A percentile compares a stretch with the other conserved stretches of the same genome.
phyloP scores from a whole-genome alignment of 1,139 yeast genomes.

The Yamadazyma atlantica region DNA sequence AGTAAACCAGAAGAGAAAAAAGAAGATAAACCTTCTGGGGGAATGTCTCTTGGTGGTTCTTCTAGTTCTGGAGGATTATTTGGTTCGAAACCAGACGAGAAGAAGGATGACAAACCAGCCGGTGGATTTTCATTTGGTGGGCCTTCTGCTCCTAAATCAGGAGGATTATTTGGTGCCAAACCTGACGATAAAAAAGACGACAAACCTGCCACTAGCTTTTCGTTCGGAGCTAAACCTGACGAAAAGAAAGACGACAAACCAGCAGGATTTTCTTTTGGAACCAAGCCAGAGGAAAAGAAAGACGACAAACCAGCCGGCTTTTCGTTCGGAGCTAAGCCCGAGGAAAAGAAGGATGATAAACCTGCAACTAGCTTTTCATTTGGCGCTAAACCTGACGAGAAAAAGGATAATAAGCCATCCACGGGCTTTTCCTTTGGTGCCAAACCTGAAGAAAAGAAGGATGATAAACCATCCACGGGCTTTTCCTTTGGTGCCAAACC shows the following conservation, averaged over 20 bases:
- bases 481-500: conserved; percentile 19
- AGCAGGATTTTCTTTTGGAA: conserved; percentile 25
- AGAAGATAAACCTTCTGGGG: conserved; percentile 14
- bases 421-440: conserved; percentile 25
- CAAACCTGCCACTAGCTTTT: conserved; percentile 15
- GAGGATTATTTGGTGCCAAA: conserved; percentile 11
- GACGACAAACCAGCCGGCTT: conserved; percentile 15
- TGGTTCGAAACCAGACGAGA: conserved; percentile 26
- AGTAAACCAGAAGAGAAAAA: conserved; percentile 13
- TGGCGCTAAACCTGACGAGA: conserved; percentile 25
- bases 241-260: conserved; percentile 17
- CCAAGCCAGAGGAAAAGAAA: conserved; percentile 23
- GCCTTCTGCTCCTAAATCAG: background rate
- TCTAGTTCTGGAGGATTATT: conserved; percentile 20
- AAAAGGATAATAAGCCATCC: conserved; percentile 21
- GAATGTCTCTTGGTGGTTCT: conserved; percentile 27
- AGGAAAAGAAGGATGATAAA: conserved; percentile 16
- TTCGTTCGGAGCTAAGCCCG: conserved; percentile 24
- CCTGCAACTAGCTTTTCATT: conserved; percentile 22
- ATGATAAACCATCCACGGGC: conserved; percentile 20
- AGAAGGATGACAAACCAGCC: conserved; percentile 14
- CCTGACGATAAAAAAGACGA: conserved; percentile 17
- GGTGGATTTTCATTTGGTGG: conserved; percentile 9
- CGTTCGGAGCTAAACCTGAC: conserved; percentile 24
- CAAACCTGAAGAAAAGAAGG: conserved; percentile 23